Evolutionary conservation across 371 early-diverging fungal genomes (phyloP), one percentile per base, ranked within the genome.

Genomic region (Lichtheimia hyalospora): DNA sequence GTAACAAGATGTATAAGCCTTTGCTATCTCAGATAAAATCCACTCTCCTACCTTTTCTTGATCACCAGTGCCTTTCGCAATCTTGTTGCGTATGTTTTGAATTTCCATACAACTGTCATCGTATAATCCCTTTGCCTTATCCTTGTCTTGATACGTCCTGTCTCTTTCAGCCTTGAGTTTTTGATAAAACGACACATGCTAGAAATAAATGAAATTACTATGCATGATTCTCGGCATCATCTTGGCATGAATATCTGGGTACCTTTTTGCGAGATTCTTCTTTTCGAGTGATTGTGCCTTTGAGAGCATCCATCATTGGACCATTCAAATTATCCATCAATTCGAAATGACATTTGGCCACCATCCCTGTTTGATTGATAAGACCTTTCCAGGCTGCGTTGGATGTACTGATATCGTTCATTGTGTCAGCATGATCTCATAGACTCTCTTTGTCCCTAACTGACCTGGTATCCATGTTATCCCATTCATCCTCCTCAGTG

Each of bases 231-330:
- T 21, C 46, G 46, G 46, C 21, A 46, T 18, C n/a, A 12, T 34
- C 18, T 18, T 18, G 46, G 18, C 46, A 21, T 46, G 16, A 46
- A 46, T 46, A 20, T 20, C 8, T 5, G 46, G 25, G 46, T 70
- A 89, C 92, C 84, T 90, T 91, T 64, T 89, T 92, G 28, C 88
- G 67, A 3, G 87, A 70, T 24, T 92, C 90, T 43, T 94, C 93
- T 55, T 89, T 86, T 67, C 86, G 77, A 5, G 61, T 41, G 13
- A 74, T 70, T 1, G 86, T 57, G 3, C 64, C 57, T 66, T 90
- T 90, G 14, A 91, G 61, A 10, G 74, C 67, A 16, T 92, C 92
- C 3, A 79, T 66, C 0, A 91, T 68, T 20, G 58, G 57, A 10
- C 61, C 60, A 41, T 75, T 74, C 25, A 92, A 49, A 6, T 78